A percentile compares a stretch with the other conserved stretches of the same genome.
Conservation (phyloP, 1,284 basidiomycete species). For the Bothia castanella region DNA sequence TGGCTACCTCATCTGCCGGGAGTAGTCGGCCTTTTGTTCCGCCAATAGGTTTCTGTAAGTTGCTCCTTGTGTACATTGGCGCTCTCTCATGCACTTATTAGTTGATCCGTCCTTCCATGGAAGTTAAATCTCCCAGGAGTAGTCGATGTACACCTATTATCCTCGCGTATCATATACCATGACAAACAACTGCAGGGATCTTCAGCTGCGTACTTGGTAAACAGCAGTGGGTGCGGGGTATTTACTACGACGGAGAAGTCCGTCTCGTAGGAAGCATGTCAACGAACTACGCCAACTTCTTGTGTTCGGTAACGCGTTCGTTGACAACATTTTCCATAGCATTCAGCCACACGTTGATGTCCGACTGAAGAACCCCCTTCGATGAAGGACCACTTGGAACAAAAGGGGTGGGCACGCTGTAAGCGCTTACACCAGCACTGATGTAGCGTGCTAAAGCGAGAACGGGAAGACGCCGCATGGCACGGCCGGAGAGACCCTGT, state of each 20-base stretch:
- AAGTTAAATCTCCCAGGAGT: conserved; percentile 9
- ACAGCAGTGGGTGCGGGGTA: neutral
- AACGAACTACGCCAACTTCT: conserved; percentile 28
- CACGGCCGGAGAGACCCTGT: conserved; percentile 85
- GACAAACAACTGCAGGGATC: neutral
- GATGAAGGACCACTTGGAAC: conserved; percentile 11
- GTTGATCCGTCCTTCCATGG: conserved; percentile 28
- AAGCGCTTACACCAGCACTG: conserved; percentile 40
- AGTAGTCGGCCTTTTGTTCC: conserved; percentile 4
- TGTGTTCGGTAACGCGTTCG: conserved; percentile 52
- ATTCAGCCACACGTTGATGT: conserved; percentile 65
- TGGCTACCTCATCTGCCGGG: conserved; percentile 2
- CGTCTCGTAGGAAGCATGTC: neutral
- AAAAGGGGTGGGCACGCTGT: conserved; percentile 8
- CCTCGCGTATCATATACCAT: neutral
- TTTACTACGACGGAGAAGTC: neutral
- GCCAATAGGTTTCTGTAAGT: conserved; percentile 27
- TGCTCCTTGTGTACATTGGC: neutral
- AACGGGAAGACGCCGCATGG: conserved; percentile 85
- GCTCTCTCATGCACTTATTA: conserved; percentile 11
- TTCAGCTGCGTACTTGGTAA: neutral
- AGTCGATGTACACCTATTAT: conserved; percentile 4
- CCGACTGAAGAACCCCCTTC: conserved; percentile 31
- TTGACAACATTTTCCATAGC: conserved; percentile 75
- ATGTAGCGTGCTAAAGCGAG: conserved; percentile 86